phyloP scores from a whole-genome alignment of 306 rosid species.

The Luffa acutangula region DNA sequence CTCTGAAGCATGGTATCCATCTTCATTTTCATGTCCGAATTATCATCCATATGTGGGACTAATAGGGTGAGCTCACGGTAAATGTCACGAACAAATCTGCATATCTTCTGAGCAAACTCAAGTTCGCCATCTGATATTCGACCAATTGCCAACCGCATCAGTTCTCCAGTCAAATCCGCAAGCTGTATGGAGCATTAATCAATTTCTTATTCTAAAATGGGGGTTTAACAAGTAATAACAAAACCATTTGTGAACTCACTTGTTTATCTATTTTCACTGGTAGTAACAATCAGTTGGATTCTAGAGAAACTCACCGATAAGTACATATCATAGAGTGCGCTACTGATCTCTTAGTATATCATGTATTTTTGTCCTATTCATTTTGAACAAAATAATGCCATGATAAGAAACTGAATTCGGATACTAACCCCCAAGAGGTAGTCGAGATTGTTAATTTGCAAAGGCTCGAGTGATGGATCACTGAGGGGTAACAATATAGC shows the following conservation, averaged over 20 bases:
- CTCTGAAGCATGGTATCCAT: slow-evolving; percentile 95
- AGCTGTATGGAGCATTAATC: slow-evolving; percentile 40
- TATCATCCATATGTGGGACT: slow-evolving; percentile 80
- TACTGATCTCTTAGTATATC: not conserved
- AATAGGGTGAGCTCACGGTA: slow-evolving; percentile 81
- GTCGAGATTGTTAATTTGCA: slow-evolving; percentile 81
- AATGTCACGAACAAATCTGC: slow-evolving; percentile 79
- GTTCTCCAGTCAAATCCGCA: slow-evolving; percentile 95
- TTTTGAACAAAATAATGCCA: slow-evolving; percentile 1
- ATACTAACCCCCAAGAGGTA: slow-evolving; percentile 75
- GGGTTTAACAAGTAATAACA: not conserved
- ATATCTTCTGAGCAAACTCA: slow-evolving; percentile 71
- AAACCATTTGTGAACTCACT: not conserved
- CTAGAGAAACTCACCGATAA: not conserved
- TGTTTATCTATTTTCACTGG: slow-evolving; percentile 6
- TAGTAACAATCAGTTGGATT: not conserved
- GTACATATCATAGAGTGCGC: not conserved
- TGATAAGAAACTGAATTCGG: not conserved
- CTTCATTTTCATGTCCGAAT: slow-evolving; percentile 66
- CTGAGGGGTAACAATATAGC: slow-evolving; percentile 49
- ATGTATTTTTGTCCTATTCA: not conserved
- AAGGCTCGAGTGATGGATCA: slow-evolving; percentile 68
- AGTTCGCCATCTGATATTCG: slow-evolving; percentile 85
- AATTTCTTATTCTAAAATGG: not conserved
- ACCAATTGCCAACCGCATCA: slow-evolving; percentile 96